phyloP scores from a whole-genome alignment of 1,284 basidiomycete species.

The Puccinia novopanici region DNA sequence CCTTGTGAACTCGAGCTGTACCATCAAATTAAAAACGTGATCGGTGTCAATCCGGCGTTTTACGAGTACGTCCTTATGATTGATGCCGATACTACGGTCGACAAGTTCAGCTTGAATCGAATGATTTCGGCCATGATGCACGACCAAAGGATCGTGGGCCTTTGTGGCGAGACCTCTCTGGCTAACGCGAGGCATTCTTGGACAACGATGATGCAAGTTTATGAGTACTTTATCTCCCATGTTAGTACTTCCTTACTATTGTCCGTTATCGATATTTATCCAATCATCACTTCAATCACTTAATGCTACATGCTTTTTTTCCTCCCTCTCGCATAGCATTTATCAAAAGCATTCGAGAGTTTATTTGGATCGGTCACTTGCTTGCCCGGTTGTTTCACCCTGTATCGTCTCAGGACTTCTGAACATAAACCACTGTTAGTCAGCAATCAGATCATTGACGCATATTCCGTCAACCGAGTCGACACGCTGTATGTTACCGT shows the following conservation, averaged over 20 bases:
- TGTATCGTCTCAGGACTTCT: constrained; percentile 87
- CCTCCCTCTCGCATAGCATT: constrained; percentile 72
- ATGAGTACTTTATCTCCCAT: constrained; percentile 60
- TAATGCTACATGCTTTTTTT: background rate
- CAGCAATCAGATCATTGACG: constrained; percentile 82
- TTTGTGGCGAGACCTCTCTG: constrained; percentile 89
- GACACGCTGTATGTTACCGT: constrained; percentile 84
- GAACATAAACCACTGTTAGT: constrained; percentile 65
- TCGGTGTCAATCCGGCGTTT: constrained; percentile 96
- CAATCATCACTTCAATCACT: constrained; percentile 16
- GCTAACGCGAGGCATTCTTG: constrained; percentile 88
- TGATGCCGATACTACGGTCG: constrained; percentile 94
- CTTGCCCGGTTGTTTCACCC: constrained; percentile 91
- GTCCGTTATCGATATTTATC: background rate
- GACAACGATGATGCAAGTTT: constrained; percentile 95
- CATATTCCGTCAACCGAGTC: constrained; percentile 93
- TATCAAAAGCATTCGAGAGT: constrained; percentile 96
- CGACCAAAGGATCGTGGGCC: constrained; percentile 88
- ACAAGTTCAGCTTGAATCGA: constrained; percentile 79
- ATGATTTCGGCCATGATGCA: constrained; percentile 81
- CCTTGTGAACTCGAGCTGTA: constrained; percentile 96
- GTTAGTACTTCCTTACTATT: background rate
- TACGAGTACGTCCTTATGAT: constrained; percentile 97
- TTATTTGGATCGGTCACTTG: constrained; percentile 97
- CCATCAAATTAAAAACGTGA: constrained; percentile 99